Conservation (phyloP, 2,329 filamentous ascomycete species). For the Hypoxylon sp. region DNA sequence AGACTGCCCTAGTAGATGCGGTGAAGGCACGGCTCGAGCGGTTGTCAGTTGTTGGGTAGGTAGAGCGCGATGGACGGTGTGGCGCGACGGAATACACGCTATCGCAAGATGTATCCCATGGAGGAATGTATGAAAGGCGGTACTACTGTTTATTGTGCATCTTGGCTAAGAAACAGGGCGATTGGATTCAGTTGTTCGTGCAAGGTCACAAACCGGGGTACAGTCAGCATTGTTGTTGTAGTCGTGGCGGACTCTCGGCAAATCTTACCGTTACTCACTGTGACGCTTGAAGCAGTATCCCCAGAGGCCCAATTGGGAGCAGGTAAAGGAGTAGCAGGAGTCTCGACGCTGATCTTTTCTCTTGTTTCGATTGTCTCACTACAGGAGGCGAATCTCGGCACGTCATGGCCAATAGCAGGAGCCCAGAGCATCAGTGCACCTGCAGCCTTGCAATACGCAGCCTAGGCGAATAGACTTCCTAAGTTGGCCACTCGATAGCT, state of each 20-base stretch:
- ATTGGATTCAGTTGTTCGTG: slow-evolving; percentile 38
- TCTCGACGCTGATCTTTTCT: slow-evolving; percentile 36
- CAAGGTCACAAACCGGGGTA: slow-evolving; percentile 35
- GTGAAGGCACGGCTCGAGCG: slow-evolving; percentile 73
- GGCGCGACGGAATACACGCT: slow-evolving; percentile 30
- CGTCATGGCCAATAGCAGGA: slow-evolving; percentile 36
- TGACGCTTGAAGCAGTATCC: slow-evolving; percentile 42
- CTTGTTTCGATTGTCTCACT: slow-evolving; percentile 32
- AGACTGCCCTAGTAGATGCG: slow-evolving; percentile 76
- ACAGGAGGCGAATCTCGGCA: slow-evolving; percentile 41
- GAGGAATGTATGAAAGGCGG: slow-evolving; percentile 41
- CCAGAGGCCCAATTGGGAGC: slow-evolving; percentile 38
- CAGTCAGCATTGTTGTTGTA: slow-evolving; percentile 43
- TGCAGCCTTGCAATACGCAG: slow-evolving; percentile 42
- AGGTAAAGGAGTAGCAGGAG: slow-evolving; percentile 34
- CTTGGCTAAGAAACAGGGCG: slow-evolving; percentile 38
- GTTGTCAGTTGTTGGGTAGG: slow-evolving; percentile 57
- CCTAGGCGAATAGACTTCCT: slow-evolving; percentile 30
- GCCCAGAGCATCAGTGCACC: slow-evolving; percentile 34
- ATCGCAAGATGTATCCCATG: slow-evolving; percentile 38
- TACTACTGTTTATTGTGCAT: slow-evolving; percentile 40
- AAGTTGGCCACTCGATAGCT: slow-evolving; percentile 33
- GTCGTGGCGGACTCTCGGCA: slow-evolving; percentile 42
- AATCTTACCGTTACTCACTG: slow-evolving; percentile 45
- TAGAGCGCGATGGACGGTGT: slow-evolving; percentile 21